phyloP scores from a whole-genome alignment of 2,329 filamentous ascomycete species.

The Fusarium protoensiforme region DNA sequence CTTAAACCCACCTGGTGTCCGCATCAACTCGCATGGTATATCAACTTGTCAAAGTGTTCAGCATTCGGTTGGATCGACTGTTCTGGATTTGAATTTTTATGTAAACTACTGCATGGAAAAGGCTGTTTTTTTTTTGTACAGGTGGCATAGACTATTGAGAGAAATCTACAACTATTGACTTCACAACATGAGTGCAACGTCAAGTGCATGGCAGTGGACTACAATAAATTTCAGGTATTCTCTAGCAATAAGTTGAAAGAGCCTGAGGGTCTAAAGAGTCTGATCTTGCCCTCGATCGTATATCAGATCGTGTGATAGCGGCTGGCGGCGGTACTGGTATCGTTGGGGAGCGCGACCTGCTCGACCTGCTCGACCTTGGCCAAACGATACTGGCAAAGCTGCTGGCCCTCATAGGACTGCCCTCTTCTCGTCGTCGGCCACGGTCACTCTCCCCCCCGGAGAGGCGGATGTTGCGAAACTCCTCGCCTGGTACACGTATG shows the following conservation, averaged over 20 bases:
- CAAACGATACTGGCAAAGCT: constrained; percentile 3
- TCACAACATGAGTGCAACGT: background rate
- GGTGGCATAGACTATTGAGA: background rate
- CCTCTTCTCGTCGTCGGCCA: too few relatives aligned
- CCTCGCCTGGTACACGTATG: constrained; percentile 9
- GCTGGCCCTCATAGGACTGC: background rate
- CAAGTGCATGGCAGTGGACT: too few relatives aligned
- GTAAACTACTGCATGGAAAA: background rate
- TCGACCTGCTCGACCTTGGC: background rate
- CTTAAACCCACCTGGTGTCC: background rate
- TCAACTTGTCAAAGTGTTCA: background rate
- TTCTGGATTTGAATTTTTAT: background rate
- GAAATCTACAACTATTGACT: background rate
- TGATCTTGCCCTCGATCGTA: background rate
- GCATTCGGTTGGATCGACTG: background rate
- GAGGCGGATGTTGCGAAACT: background rate
- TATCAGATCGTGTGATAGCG: background rate
- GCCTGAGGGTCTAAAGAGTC: background rate
- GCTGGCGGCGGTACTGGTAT: constrained; percentile 3
- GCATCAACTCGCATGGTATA: background rate
- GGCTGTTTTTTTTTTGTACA: background rate
- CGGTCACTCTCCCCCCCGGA: background rate
- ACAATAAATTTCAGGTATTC: too few relatives aligned
- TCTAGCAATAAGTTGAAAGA: background rate
- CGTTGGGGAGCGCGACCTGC: background rate